phyloP scores from a whole-genome alignment of 805 yeast species.

The Jamesozyma hellenica region DNA sequence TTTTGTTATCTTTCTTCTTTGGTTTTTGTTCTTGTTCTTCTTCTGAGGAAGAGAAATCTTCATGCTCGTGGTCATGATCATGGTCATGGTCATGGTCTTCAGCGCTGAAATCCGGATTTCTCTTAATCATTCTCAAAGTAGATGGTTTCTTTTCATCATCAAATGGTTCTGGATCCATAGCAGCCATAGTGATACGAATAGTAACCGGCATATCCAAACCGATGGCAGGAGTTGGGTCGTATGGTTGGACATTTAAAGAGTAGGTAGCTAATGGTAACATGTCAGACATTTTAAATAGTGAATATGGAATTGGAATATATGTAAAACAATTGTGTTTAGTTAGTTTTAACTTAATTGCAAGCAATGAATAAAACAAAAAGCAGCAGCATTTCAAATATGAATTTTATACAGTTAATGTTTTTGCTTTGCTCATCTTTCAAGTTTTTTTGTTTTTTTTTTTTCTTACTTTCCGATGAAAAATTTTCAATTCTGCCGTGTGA shows the following conservation, averaged over 20 bases:
- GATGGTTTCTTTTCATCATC: conserved; percentile 79
- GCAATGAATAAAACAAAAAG: no score
- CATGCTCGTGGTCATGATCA: conserved; percentile 38
- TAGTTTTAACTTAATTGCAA: no score
- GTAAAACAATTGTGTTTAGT: no score
- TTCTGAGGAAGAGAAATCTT: conserved; percentile 36
- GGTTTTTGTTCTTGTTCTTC: conserved; percentile 43
- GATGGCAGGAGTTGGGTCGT: conserved; percentile 77
- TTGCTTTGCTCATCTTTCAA: not conserved
- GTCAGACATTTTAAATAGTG: conserved; percentile 43
- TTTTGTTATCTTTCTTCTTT: no score
- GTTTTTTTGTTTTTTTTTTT: not conserved
- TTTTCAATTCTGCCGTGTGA: no score
- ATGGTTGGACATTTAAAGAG: conserved; percentile 79
- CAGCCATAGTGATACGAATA: conserved; percentile 86
- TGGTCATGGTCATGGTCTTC: conserved; percentile 38
- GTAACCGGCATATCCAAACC: conserved; percentile 82
- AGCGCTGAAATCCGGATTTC: conserved; percentile 40
- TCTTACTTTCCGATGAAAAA: not conserved
- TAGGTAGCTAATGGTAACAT: conserved; percentile 79
- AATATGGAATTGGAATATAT: not conserved
- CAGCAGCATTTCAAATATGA: no score
- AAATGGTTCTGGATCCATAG: conserved; percentile 77
- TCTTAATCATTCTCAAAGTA: conserved; percentile 80
- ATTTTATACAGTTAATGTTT: not conserved